A percentile compares a stretch with the other conserved stretches of the same genome.
These are phyloP conservation scores for Trichoderma aggressivum DNA, from an alignment of 2,329 filamentous ascomycete genomes.

Conservation along the genomic window DNA sequence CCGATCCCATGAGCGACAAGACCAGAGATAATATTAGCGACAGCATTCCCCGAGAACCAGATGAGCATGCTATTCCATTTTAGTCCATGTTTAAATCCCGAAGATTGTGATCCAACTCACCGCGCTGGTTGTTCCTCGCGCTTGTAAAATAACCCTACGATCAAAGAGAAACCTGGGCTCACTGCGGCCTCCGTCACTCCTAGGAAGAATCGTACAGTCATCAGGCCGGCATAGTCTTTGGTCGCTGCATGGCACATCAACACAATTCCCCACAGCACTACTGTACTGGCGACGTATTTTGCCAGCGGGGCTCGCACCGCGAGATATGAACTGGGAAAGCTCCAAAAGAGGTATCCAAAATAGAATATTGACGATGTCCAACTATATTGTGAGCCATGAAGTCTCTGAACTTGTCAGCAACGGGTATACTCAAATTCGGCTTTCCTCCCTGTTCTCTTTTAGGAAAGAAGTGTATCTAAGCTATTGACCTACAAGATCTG, in stretches of 20 bases:
- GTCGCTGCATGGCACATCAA: constrained; percentile 25
- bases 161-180: constrained; percentile 15
- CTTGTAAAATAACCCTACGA: constrained; percentile 27
- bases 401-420: constrained; percentile 18
- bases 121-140: constrained; percentile 24
- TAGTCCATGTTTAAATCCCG: neutral
- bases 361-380: constrained; percentile 52
- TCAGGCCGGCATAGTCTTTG: constrained; percentile 21
- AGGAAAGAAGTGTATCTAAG: neutral
- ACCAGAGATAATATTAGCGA: neutral
- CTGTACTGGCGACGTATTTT: constrained; percentile 25
- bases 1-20: neutral
- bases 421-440: neutral
- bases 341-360: constrained; percentile 45
- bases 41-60: neutral
- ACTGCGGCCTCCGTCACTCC: constrained; percentile 25
- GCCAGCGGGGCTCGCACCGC: constrained; percentile 29
- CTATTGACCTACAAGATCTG: constrained; percentile 34
- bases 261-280: constrained; percentile 23
- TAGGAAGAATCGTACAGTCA: constrained; percentile 25
- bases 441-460: neutral
- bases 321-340: constrained; percentile 26
- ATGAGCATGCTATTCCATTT: neutral
- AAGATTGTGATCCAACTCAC: neutral
- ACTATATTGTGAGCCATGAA: constrained; percentile 49